Base-by-base conservation (phyloP, 352 stramenopile species). In the Phytophthora hybrid region DNA sequence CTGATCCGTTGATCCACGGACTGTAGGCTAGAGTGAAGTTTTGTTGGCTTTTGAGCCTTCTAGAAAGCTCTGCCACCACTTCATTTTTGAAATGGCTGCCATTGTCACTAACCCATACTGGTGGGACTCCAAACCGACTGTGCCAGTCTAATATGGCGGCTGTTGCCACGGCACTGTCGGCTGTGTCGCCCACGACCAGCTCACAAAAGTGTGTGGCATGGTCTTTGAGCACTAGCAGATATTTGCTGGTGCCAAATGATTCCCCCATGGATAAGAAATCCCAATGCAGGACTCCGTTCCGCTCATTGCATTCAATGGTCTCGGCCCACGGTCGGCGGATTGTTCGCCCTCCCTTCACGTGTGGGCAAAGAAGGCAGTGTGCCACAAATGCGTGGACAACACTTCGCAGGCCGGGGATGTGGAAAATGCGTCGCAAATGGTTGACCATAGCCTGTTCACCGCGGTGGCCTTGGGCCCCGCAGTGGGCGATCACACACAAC, bases 261-360 rank as follows among this genome's bases (percentile, higher is more conserved):
- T 63, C 58, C 2, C 58, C 58, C 21, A 63, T 55, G 13, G 6
- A 55, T 7, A 9, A 63, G 39, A 23, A 55, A 55, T 63, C 58
- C 14, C 53, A 54, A 31, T 55, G 58, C 16, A 63, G 21, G 13
- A 63, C 14, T 46, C 21, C 58, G 19, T 63, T 63, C 2, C 58
- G 39, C 14, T 37, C 26, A 29, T 10, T 34, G n/a, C 62, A 69
- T 0, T 62, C 52, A 18, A 65, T 65, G 2, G 18, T 62, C 57
- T 69, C 62, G 26, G 52, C n/a, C 53, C 59, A 69, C 4, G 53
- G 62, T 56, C 52, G 31, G 7, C 19, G 53, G 7, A 69, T 69
- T 9, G 19, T 51, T 1, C 19, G 51, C 9, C 29, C 44, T 32
- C 53, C 58, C 41, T 57, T 61, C 26, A 16, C 11, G 41, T 62